Conservation (phyloP, 1,284 basidiomycete genomes). For the Laetiporus sulphureus region DNA sequence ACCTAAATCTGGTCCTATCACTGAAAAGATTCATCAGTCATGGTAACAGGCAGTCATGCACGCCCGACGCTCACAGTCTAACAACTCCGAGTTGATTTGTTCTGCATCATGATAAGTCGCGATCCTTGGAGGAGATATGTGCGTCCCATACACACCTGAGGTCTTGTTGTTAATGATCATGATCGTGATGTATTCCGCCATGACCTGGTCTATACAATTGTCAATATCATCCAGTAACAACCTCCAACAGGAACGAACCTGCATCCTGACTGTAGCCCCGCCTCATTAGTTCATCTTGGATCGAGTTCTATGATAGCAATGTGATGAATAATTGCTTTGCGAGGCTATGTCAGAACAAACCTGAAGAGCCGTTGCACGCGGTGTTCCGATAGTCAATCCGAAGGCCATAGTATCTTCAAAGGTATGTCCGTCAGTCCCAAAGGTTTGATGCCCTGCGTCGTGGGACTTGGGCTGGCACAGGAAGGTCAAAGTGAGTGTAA, state of each 20-base stretch:
- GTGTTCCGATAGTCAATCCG: conserved; percentile 73
- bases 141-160: conserved; percentile 47
- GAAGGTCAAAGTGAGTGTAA: no score
- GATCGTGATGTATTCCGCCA: conserved; percentile 88
- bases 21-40: no score
- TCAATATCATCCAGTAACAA: conserved; percentile 1
- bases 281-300: conserved; percentile 75
- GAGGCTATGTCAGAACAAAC: conserved; percentile 30
- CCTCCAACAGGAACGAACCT: conserved; percentile 38
- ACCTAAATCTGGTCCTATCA: conserved; percentile 79
- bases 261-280: conserved; percentile 73
- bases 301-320: conserved; percentile 51
- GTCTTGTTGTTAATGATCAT: conserved; percentile 91
- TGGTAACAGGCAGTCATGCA: no score
- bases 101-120: conserved; percentile 37
- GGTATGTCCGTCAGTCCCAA: no score
- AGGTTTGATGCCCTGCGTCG: no score
- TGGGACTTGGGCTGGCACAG: no score
- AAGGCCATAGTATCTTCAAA: conserved; percentile 71
- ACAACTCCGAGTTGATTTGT: conserved; percentile 76
- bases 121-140: no score
- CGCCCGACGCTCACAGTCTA: conserved; percentile 67
- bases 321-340: background rate
- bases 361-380: conserved; percentile 66
- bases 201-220: conserved; percentile 69